Evolutionary conservation across 108 stramenopile species (phyloP).

Genomic region (Nitzschia palea): DNA sequence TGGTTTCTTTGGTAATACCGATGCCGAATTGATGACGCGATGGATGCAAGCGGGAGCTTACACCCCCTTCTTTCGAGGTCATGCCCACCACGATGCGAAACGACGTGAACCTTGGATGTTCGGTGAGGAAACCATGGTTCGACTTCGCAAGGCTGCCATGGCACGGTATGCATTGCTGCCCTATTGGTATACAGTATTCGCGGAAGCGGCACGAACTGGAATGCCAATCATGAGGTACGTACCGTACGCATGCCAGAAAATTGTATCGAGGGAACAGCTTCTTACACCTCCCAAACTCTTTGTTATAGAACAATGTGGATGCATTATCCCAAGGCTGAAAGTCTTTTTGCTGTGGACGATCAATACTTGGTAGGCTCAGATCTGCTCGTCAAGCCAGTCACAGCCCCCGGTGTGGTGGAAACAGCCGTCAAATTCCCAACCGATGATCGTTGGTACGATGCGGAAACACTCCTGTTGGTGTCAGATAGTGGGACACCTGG

Average conservation of each 20-base stretch:
- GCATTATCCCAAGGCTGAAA: constrained; percentile 82
- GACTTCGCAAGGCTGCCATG: constrained; percentile 85
- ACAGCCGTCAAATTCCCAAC: constrained; percentile 79
- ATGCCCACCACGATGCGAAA: constrained; percentile 98
- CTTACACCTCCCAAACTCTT: background rate
- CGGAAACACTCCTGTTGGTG: constrained; percentile 66
- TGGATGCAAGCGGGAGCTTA: constrained; percentile 99
- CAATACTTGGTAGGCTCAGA: constrained; percentile 96
- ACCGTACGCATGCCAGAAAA: background rate
- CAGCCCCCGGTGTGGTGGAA: constrained; percentile 73
- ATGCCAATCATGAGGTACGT: constrained; percentile 97
- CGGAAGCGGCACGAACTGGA: constrained; percentile 77
- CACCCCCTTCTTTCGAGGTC: constrained; percentile 98
- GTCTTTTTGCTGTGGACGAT: constrained; percentile 68
- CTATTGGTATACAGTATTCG: constrained; percentile 96
- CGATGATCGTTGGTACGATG: constrained; percentile 85
- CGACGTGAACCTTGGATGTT: constrained; percentile 98
- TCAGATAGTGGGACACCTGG: constrained; percentile 36
- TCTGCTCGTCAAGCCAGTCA: constrained; percentile 96
- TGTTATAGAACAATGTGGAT: constrained; percentile 84
- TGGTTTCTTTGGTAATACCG: constrained; percentile 98
- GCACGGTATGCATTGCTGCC: constrained; percentile 96
- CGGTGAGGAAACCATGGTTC: constrained; percentile 87
- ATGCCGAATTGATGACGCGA: constrained; percentile 95
- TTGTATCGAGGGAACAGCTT: background rate